Conservation (phyloP, 2,329 filamentous ascomycete genomes). For the Magnaporthales sp. region DNA sequence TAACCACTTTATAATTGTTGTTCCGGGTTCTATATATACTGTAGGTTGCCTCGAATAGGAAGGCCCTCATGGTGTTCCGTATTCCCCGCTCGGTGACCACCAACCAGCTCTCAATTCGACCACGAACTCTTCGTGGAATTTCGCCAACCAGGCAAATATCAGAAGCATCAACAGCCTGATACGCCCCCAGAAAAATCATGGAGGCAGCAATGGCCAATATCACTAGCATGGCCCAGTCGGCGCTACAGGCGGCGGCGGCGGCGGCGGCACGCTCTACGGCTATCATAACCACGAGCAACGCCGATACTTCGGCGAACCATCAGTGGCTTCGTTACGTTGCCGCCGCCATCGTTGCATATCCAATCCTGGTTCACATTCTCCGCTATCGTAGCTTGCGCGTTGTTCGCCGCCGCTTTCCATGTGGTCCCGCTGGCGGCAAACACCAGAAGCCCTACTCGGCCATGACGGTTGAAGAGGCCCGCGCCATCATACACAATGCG, state of each 20-base stretch:
- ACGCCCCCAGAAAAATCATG: too few species aligned
- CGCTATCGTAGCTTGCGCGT: background rate
- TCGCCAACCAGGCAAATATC: too few species aligned
- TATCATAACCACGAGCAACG: background rate
- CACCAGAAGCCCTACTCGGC: constrained; percentile 3
- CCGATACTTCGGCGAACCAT: background rate
- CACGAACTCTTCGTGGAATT: too few species aligned
- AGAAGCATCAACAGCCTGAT: too few species aligned
- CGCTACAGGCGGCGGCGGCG: background rate
- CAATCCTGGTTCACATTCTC: background rate
- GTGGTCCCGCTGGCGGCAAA: background rate
- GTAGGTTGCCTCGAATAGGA: too few species aligned
- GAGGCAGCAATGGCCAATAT: background rate
- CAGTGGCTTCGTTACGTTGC: background rate
- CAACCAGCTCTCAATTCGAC: too few species aligned
- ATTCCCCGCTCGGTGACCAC: too few species aligned
- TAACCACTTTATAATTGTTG: too few species aligned
- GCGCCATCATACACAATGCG: constrained; percentile 29
- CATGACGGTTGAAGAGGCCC: constrained; percentile 36
- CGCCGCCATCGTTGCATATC: background rate
- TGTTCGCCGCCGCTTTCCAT: background rate
- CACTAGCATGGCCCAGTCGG: background rate
- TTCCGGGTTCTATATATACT: too few species aligned
- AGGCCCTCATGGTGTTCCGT: too few species aligned
- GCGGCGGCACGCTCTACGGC: background rate